phyloP scores from a whole-genome alignment of 257 asterid genomes.

The Rubia yunnanensis region DNA sequence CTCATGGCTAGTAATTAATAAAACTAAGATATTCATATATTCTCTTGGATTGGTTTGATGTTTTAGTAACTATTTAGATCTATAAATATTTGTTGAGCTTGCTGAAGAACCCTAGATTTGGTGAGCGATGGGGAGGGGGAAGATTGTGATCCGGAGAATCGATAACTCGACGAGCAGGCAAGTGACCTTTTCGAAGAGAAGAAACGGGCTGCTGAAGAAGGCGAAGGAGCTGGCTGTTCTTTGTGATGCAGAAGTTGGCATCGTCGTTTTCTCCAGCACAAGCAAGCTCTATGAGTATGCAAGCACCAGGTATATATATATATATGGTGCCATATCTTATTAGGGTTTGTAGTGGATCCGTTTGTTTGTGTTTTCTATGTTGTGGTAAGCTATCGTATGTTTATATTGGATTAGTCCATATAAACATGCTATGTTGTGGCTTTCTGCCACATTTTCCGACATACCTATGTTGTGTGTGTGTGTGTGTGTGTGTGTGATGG shows the following conservation, averaged over 20 bases:
- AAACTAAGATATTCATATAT: not conserved
- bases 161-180: slow-evolving; percentile 38
- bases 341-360: not conserved
- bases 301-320: slow-evolving; percentile 25
- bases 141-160: slow-evolving; percentile 32
- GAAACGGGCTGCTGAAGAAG: slow-evolving; percentile 36
- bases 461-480: no score
- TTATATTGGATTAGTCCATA: no score
- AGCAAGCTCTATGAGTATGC: slow-evolving; percentile 34
- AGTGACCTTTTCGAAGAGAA: slow-evolving; percentile 35
- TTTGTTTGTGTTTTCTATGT: no score
- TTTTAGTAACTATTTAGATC: slow-evolving; percentile 8
- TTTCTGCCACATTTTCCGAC: no score
- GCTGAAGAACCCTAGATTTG: slow-evolving; percentile 15
- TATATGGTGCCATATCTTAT: no score
- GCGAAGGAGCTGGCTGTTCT: slow-evolving; percentile 37
- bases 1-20: not conserved
- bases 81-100: not conserved
- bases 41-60: not conserved
- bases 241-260: slow-evolving; percentile 43
- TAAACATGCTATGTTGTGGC: no score
- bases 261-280: slow-evolving; percentile 34
- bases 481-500: not conserved
- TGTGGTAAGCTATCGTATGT: no score
- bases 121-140: slow-evolving; percentile 33